Evolutionary conservation across 345 rosid genomes (phyloP).

Genomic region (Streptanthus diversifolius): DNA sequence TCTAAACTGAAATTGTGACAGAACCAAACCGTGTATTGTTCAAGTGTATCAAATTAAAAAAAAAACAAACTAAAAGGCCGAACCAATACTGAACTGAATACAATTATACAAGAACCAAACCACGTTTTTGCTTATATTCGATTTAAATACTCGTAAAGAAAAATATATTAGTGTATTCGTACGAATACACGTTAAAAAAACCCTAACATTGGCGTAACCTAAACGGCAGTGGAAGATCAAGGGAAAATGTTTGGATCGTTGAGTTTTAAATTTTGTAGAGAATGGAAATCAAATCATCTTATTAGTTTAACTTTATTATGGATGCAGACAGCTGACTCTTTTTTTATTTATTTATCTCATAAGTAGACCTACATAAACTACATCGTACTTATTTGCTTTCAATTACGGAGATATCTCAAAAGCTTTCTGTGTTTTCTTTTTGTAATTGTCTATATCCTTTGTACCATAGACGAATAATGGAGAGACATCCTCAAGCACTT

Average conservation of each 20-base stretch:
- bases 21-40: not conserved
- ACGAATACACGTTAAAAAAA: not conserved
- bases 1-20: not conserved
- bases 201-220: not conserved
- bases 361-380: not conserved
- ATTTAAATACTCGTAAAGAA: not conserved
- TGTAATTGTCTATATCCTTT: constrained; percentile 4
- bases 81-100: not conserved
- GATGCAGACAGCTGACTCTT: not conserved
- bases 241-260: not conserved
- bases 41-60: not conserved
- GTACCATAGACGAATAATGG: constrained; percentile 19
- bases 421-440: not conserved
- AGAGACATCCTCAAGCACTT: constrained; percentile 17
- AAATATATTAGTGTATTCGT: not conserved
- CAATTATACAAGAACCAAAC: not conserved
- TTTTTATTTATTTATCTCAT: not conserved
- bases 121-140: not conserved
- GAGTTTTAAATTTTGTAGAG: not conserved
- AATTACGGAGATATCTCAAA: not conserved
- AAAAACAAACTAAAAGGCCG: not conserved
- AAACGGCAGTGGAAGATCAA: not conserved
- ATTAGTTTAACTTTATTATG: not conserved
- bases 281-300: constrained; percentile 4
- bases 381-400: constrained; percentile 7